phyloP scores from a whole-genome alignment of 1,284 basidiomycete genomes.

The Phellinidium pouzarii region DNA sequence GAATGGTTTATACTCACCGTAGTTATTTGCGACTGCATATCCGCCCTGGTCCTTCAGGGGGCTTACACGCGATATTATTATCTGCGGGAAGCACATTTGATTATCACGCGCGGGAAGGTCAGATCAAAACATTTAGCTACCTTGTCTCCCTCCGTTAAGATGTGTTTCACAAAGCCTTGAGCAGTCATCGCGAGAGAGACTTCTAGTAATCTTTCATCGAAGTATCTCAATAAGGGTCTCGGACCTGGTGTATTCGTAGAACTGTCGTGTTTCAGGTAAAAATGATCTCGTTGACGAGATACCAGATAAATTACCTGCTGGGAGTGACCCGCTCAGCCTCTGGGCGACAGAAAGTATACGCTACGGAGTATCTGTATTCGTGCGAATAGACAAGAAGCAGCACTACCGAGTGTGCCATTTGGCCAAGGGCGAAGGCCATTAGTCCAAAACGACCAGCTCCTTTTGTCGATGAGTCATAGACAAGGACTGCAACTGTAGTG shows the following conservation, averaged over 20 bases:
- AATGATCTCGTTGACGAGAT: neutral
- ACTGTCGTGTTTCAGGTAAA: neutral
- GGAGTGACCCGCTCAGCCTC: neutral
- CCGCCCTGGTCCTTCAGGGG: slow-evolving; percentile 85
- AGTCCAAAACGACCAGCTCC: slow-evolving; percentile 46
- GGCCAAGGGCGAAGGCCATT: slow-evolving; percentile 77
- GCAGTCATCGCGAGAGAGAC: slow-evolving; percentile 76
- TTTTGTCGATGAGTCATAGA: slow-evolving; percentile 32
- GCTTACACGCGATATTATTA: slow-evolving; percentile 79
- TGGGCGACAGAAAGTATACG: slow-evolving; percentile 1
- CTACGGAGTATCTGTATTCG: slow-evolving; percentile 8
- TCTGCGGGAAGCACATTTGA: slow-evolving; percentile 19
- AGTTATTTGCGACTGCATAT: slow-evolving; percentile 91
- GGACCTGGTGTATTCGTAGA: neutral
- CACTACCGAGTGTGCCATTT: slow-evolving; percentile 59
- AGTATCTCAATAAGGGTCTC: slow-evolving; percentile 26
- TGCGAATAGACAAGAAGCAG: slow-evolving; percentile 21
- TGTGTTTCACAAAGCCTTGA: slow-evolving; percentile 88
- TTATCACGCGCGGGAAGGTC: neutral
- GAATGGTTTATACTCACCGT: slow-evolving; percentile 75
- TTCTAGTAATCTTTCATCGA: slow-evolving; percentile 46
- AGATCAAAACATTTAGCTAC: slow-evolving; percentile 4
- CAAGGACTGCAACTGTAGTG: slow-evolving; percentile 59
- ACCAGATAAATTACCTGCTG: slow-evolving; percentile 2
- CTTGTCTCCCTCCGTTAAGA: slow-evolving; percentile 94